Conservation (phyloP, 495 filamentous ascomycete species). For the Venustampulla echinocandica region DNA sequence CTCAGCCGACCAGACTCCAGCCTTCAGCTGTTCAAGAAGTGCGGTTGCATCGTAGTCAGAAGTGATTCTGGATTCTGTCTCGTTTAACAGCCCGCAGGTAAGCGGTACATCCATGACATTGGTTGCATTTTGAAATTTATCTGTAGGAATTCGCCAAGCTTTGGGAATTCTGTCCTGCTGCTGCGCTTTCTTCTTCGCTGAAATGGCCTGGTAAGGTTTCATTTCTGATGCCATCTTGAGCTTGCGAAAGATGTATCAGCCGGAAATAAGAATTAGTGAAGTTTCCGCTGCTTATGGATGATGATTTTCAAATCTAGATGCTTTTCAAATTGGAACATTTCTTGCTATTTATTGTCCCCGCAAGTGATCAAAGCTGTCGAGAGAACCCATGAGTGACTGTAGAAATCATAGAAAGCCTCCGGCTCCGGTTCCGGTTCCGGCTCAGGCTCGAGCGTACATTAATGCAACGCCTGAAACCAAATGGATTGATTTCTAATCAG, state of each 20-base stretch:
- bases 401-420: too few species aligned
- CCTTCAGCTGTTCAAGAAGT: slow-evolving; percentile 28
- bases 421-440: too few species aligned
- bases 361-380: too few species aligned
- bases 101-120: slow-evolving; percentile 5
- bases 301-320: too few species aligned
- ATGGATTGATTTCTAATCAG: too few species aligned
- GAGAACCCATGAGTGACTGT: too few species aligned
- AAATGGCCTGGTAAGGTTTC: neutral
- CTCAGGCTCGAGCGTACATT: too few species aligned
- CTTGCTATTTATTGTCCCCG: too few species aligned
- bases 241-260: neutral
- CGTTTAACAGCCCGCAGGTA: slow-evolving; percentile 13
- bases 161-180: slow-evolving; percentile 26
- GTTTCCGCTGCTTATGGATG: too few species aligned
- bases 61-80: slow-evolving; percentile 40
- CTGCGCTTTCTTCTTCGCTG: slow-evolving; percentile 1
- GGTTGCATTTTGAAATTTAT: neutral
- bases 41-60: slow-evolving; percentile 35
- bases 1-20: neutral
- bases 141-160: slow-evolving; percentile 29
- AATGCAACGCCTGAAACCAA: too few species aligned
- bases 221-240: neutral
- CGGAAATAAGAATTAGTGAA: too few species aligned
- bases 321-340: too few species aligned